Percentiles rank a stretch among this genome's conserved stretches.
These are phyloP conservation scores for Cardiospermum halicacabum DNA, from an alignment of 345 rosid genomes.

Conservation along the genomic window DNA sequence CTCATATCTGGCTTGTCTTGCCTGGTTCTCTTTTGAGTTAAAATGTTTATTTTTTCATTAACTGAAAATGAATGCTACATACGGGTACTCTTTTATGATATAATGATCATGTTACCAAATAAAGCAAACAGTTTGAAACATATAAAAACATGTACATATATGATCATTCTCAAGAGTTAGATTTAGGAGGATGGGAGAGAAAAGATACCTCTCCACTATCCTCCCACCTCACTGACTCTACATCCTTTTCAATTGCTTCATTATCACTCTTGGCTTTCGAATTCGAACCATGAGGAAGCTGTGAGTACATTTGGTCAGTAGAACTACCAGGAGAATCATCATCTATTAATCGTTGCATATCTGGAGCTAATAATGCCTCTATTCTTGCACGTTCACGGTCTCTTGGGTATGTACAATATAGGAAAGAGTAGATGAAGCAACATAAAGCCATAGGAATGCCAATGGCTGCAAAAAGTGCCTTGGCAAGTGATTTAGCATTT, in stretches of 20 bases:
- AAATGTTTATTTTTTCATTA: too few relatives aligned
- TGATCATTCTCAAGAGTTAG: not conserved
- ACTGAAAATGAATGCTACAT: too few relatives aligned
- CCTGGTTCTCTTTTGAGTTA: too few relatives aligned
- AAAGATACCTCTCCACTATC: slow-evolving; percentile 30
- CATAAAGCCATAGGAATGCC: slow-evolving; percentile 74
- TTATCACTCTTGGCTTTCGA: slow-evolving; percentile 9
- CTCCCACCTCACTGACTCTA: slow-evolving; percentile 24
- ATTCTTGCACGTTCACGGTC: slow-evolving; percentile 73
- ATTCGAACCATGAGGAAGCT: slow-evolving; percentile 1
- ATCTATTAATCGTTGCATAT: slow-evolving; percentile 44
- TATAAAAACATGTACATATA: too few relatives aligned
- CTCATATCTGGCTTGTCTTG: too few relatives aligned
- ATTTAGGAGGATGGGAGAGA: slow-evolving; percentile 10
- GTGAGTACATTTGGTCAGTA: not conserved
- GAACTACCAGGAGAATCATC: slow-evolving; percentile 8
- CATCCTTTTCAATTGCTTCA: slow-evolving; percentile 17
- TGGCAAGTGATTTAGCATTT: slow-evolving; percentile 72
- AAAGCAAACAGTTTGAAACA: too few relatives aligned
- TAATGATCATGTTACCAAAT: too few relatives aligned
- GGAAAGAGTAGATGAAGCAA: slow-evolving; percentile 71
- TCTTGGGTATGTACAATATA: slow-evolving; percentile 70
- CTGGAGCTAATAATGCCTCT: slow-evolving; percentile 67
- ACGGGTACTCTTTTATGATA: too few relatives aligned
- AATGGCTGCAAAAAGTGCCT: slow-evolving; percentile 72